Evolutionary conservation across 2,329 filamentous ascomycete species (phyloP).

Genomic region (Trichothecium roseum): DNA sequence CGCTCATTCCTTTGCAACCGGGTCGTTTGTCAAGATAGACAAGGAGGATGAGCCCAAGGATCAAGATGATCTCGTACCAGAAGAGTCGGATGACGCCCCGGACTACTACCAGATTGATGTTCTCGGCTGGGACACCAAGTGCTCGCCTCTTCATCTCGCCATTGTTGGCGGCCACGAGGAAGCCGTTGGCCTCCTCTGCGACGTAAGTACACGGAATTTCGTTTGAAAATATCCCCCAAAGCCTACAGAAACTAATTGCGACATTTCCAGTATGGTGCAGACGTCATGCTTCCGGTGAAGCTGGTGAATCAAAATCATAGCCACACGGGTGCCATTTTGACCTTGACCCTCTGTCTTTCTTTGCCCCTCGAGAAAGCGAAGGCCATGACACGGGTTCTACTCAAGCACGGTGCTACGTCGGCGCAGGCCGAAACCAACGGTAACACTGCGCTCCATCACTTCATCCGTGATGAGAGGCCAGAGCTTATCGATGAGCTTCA

Average conservation of each 20-base stretch:
- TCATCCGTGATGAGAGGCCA: slow-evolving; percentile 39
- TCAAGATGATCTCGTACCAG: slow-evolving; percentile 27
- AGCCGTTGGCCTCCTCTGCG: slow-evolving; percentile 58
- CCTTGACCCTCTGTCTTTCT: slow-evolving; percentile 55
- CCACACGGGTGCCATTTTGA: slow-evolving; percentile 53
- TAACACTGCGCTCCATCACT: slow-evolving; percentile 56
- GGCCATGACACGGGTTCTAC: slow-evolving; percentile 52
- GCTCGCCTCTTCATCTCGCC: slow-evolving; percentile 68
- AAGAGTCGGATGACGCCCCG: slow-evolving; percentile 53
- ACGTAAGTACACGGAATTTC: slow-evolving; percentile 25
- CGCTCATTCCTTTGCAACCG: slow-evolving; percentile 47
- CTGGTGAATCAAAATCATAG: slow-evolving; percentile 37
- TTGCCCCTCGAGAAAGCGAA: slow-evolving; percentile 54
- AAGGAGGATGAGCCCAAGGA: slow-evolving; percentile 24
- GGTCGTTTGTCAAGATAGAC: slow-evolving; percentile 63
- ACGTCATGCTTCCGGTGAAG: slow-evolving; percentile 67
- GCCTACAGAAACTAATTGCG: neutral
- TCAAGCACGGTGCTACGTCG: slow-evolving; percentile 61
- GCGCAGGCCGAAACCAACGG: slow-evolving; percentile 60
- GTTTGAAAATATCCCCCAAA: neutral
- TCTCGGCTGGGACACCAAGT: slow-evolving; percentile 67
- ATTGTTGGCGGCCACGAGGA: slow-evolving; percentile 63
- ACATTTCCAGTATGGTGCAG: slow-evolving; percentile 55
- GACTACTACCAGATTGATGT: slow-evolving; percentile 74
- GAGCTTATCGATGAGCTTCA: slow-evolving; percentile 38